Conservation (phyloP, 768 basidiomycete species). For the Tulasnella sp. region DNA sequence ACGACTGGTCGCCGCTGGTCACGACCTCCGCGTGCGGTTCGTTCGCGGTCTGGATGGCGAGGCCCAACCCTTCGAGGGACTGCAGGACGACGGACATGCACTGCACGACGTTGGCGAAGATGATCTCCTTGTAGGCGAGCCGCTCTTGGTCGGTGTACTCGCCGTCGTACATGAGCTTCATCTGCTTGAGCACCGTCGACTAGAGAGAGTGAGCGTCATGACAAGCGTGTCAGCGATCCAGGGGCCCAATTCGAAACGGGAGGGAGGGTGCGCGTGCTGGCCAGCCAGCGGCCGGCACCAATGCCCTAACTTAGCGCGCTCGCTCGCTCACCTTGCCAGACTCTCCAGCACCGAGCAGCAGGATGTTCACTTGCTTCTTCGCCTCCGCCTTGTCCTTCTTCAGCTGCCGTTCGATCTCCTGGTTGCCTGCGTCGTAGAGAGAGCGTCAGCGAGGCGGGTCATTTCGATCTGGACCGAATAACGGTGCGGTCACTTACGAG, state of each 20-base stretch:
- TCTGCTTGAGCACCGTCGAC: conserved; percentile 93
- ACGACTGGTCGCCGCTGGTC: conserved; percentile 55
- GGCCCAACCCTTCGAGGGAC: conserved; percentile 81
- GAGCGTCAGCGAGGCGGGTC: not conserved
- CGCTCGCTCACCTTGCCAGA: conserved; percentile 84
- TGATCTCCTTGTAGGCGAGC: conserved; percentile 92
- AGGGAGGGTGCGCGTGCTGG: not conserved
- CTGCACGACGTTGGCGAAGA: conserved; percentile 88
- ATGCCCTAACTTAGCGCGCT: not conserved
- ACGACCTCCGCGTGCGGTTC: conserved; percentile 62
- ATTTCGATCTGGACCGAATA: not conserved
- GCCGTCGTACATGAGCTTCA: conserved; percentile 94
- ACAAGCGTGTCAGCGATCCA: not conserved
- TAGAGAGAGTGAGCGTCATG: conserved; percentile 37
- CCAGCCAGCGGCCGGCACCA: not conserved
- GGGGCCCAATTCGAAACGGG: not conserved
- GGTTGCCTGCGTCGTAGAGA: conserved; percentile 60
- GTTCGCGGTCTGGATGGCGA: conserved; percentile 65
- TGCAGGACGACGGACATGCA: conserved; percentile 96
- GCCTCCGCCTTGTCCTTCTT: conserved; percentile 82
- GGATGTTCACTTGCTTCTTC: conserved; percentile 95
- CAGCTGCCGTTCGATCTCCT: conserved; percentile 90
- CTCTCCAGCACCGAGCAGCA: conserved; percentile 93
- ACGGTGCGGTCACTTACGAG: conserved; percentile 58
- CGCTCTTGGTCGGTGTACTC: conserved; percentile 85